These are phyloP conservation scores for Aspergillus persii DNA, from an alignment of 2,329 filamentous ascomycete species.

Conservation along the genomic window DNA sequence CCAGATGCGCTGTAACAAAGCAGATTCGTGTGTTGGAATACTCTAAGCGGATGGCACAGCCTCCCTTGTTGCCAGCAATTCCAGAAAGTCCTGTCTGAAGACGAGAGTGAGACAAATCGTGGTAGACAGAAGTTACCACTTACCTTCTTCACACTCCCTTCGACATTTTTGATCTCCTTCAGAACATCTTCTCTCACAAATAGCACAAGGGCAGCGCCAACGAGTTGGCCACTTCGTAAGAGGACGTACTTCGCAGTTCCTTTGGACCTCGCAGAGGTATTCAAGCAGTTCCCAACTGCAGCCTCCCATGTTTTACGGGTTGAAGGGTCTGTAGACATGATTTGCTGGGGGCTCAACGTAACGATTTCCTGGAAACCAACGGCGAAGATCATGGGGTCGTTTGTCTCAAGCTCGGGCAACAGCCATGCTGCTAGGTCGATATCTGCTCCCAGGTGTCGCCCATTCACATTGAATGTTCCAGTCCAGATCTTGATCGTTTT, in stretches of 20 bases:
- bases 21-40: slow-evolving; percentile 91
- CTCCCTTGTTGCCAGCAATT: slow-evolving; percentile 97
- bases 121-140: slow-evolving; percentile 31
- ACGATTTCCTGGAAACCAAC: slow-evolving; percentile 98
- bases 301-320: slow-evolving; percentile 83
- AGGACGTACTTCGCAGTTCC: slow-evolving; percentile 81
- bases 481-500: slow-evolving; percentile 76
- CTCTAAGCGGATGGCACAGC: slow-evolving; percentile 92
- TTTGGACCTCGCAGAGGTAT: slow-evolving; percentile 63
- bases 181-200: slow-evolving; percentile 81
- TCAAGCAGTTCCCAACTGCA: slow-evolving; percentile 74
- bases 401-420: slow-evolving; percentile 59
- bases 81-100: slow-evolving; percentile 76
- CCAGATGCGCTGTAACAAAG: slow-evolving; percentile 94
- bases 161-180: slow-evolving; percentile 87
- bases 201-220: slow-evolving; percentile 87
- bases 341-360: slow-evolving; percentile 94
- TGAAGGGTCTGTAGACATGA: slow-evolving; percentile 95
- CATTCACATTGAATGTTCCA: slow-evolving; percentile 94
- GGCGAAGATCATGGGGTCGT: slow-evolving; percentile 79
- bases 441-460: slow-evolving; percentile 72
- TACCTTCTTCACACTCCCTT: slow-evolving; percentile 88
- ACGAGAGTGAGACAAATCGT: not conserved
- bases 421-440: slow-evolving; percentile 85
- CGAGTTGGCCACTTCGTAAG: slow-evolving; percentile 86